A percentile compares a stretch with the other conserved stretches of the same genome.
These are phyloP conservation scores for Linderniella brevidens DNA, from an alignment of 257 asterid species.

Conservation along the genomic window DNA sequence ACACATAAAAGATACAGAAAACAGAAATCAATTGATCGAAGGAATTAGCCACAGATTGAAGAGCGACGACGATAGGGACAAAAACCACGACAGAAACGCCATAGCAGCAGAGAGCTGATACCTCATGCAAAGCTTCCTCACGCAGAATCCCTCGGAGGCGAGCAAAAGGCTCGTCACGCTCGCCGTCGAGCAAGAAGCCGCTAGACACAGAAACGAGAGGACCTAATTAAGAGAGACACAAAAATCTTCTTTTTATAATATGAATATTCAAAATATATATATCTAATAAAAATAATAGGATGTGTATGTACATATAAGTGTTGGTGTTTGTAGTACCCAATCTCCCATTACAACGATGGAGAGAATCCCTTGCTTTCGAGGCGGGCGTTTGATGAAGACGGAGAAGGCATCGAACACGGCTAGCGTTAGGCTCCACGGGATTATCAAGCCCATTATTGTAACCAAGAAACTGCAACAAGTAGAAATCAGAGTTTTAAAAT, in stretches of 20 bases:
- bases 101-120: constrained; percentile 51
- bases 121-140: constrained; percentile 29
- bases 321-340: constrained; percentile 25
- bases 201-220: constrained; percentile 41
- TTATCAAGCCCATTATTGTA: constrained; percentile 47
- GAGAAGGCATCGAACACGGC: constrained; percentile 41
- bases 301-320: too few species aligned
- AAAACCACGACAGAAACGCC: constrained; percentile 63
- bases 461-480: constrained; percentile 42
- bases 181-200: constrained; percentile 58
- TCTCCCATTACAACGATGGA: constrained; percentile 44
- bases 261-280: neutral
- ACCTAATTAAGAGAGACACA: constrained; percentile 18
- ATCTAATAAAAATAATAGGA: neutral
- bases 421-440: constrained; percentile 63
- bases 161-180: constrained; percentile 35
- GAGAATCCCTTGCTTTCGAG: constrained; percentile 28
- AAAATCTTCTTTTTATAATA: neutral
- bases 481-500: constrained; percentile 2
- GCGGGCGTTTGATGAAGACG: constrained; percentile 26
- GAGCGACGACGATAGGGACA: constrained; percentile 39
- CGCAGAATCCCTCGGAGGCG: constrained; percentile 25
- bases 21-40: constrained; percentile 7
- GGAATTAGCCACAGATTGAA: constrained; percentile 60
- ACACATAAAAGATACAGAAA: too few species aligned